These are phyloP conservation scores for Wickerhamiella hasegawae DNA, from an alignment of 805 yeast species.

Conservation along the genomic window DNA sequence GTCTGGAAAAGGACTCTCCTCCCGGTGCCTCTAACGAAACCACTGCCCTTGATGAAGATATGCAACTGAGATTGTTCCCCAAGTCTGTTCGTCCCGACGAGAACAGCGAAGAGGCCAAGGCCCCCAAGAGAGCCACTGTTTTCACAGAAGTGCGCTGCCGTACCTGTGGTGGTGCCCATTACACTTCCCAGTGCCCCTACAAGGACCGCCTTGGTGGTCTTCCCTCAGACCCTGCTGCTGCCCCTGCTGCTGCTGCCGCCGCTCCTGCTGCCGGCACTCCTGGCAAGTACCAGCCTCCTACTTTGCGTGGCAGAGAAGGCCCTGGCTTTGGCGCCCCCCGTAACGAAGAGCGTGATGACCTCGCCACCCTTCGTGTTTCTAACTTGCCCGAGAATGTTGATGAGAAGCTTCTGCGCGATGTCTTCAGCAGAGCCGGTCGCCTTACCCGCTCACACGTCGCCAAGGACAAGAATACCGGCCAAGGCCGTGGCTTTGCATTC, in stretches of 20 bases:
- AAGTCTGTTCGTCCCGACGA: constrained; percentile 25
- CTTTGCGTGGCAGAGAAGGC: constrained; percentile 32
- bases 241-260: constrained; percentile 19
- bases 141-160: constrained; percentile 47
- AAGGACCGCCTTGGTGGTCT: constrained; percentile 64
- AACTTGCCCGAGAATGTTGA: constrained; percentile 76
- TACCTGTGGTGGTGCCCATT: constrained; percentile 86
- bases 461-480: constrained; percentile 84
- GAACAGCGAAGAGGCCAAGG: constrained; percentile 31
- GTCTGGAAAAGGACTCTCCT: constrained; percentile 57
- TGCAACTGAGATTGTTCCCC: constrained; percentile 52
- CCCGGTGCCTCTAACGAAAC: constrained; percentile 88
- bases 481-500: constrained; percentile 90
- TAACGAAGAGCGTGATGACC: constrained; percentile 58
- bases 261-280: constrained; percentile 15
- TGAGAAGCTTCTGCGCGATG: constrained; percentile 62
- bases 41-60: constrained; percentile 63
- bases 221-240: constrained; percentile 22
- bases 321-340: constrained; percentile 15
- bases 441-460: constrained; percentile 67
- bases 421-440: constrained; percentile 51
- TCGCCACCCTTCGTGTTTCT: constrained; percentile 75
- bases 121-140: constrained; percentile 31
- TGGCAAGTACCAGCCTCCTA: constrained; percentile 48
- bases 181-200: constrained; percentile 89